Evolutionary conservation across 305 asterid species (phyloP).

Genomic region (Solanum hybrid): DNA sequence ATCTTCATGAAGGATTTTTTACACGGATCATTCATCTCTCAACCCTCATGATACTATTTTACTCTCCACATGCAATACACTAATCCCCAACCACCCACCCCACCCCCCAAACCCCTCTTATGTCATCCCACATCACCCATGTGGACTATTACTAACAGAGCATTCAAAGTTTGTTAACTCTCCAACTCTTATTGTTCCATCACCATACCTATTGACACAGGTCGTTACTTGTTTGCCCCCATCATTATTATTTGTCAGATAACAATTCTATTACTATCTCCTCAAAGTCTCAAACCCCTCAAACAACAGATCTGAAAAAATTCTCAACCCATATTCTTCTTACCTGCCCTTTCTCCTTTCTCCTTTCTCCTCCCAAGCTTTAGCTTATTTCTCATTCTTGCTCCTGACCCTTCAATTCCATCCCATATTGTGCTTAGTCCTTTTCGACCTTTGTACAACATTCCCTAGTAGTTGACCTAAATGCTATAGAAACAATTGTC

Average conservation of each 20-base stretch:
- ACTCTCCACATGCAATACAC: neutral
- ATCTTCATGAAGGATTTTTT: neutral
- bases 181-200: neutral
- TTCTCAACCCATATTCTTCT: neutral
- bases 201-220: neutral
- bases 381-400: neutral
- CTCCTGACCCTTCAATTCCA: neutral
- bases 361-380: neutral
- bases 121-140: neutral
- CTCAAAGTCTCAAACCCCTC: neutral
- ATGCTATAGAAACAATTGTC: neutral
- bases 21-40: neutral
- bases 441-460: neutral
- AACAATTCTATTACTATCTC: neutral
- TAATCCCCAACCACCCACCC: neutral
- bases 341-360: neutral
- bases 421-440: neutral
- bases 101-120: neutral
- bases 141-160: neutral
- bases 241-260: neutral
- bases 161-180: neutral
- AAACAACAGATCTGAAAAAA: neutral
- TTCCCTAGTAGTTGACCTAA: neutral
- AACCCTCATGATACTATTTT: neutral
- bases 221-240: neutral